A percentile compares a stretch with the other conserved stretches of the same genome.
These are phyloP conservation scores for Rhododendron griersonianum DNA, from an alignment of 148 eudicot genomes.

Conservation along the genomic window DNA sequence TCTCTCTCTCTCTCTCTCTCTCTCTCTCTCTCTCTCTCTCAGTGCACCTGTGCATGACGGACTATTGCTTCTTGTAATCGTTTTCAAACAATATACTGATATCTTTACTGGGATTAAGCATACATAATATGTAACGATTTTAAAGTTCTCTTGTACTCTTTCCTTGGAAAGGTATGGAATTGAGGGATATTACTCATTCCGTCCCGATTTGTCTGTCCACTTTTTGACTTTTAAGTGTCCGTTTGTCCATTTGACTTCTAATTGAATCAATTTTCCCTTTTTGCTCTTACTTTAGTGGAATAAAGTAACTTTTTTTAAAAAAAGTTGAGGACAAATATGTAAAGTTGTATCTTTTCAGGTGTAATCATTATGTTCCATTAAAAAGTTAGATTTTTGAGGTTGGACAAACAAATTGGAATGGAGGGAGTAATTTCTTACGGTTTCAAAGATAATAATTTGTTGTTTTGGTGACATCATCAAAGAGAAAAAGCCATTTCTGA, in stretches of 20 bases:
- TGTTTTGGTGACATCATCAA: constrained; percentile 41
- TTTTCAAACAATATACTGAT: background rate
- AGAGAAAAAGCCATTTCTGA: constrained; percentile 23
- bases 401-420: no score
- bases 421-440: constrained; percentile 17
- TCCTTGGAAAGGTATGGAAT: constrained; percentile 39
- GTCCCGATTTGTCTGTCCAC: no score
- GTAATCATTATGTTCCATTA: no score
- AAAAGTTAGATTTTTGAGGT: no score
- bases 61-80: background rate
- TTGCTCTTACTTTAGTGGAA: no score
- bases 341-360: no score
- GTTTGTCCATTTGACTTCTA: no score
- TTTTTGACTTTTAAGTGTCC: no score
- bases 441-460: constrained; percentile 47
- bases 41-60: no score
- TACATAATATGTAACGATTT: constrained; percentile 19
- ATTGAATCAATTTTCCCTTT: no score
- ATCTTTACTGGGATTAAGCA: constrained; percentile 5
- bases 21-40: background rate
- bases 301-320: no score
- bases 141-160: constrained; percentile 49
- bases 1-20: background rate
- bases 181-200: constrained; percentile 18
- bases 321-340: no score